A percentile compares a stretch with the other conserved stretches of the same genome.
These are phyloP conservation scores for Lantana camara DNA, from an alignment of 257 asterid species.

Conservation along the genomic window DNA sequence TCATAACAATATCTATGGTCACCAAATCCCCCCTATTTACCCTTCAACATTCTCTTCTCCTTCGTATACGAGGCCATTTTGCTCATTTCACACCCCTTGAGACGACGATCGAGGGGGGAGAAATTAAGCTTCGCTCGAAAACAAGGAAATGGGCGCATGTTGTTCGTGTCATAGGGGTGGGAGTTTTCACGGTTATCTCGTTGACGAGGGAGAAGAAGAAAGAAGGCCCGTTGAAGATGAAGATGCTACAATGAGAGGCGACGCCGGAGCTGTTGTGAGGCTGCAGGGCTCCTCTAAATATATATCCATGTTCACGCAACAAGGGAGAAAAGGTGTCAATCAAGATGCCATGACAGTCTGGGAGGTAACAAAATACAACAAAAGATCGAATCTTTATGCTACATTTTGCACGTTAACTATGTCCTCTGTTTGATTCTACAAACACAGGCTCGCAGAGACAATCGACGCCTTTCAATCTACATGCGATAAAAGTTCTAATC, in stretches of 20 bases:
- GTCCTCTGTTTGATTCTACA: too few species aligned
- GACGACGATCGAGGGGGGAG: conserved; percentile 20
- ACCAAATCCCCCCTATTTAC: neutral
- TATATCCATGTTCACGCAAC: conserved; percentile 65
- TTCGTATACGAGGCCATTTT: conserved; percentile 16
- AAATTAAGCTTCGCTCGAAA: neutral
- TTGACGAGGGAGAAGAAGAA: conserved; percentile 36
- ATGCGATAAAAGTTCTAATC: too few species aligned
- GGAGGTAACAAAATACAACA: conserved; percentile 53
- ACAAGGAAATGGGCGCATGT: conserved; percentile 69
- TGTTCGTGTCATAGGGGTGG: conserved; percentile 73
- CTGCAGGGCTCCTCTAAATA: conserved; percentile 72
- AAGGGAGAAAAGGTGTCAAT: conserved; percentile 71
- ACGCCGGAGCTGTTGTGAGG: conserved; percentile 65
- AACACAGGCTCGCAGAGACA: too few species aligned
- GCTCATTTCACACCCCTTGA: conserved; percentile 20
- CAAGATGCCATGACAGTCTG: conserved; percentile 98
- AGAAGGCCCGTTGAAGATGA: conserved; percentile 35
- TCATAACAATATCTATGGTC: conserved; percentile 3
- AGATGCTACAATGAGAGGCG: conserved; percentile 50
- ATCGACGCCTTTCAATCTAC: too few species aligned
- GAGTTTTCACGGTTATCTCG: conserved; percentile 31
- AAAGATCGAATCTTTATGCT: too few species aligned
- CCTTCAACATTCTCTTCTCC: conserved; percentile 11
- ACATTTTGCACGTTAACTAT: too few species aligned